These are phyloP conservation scores for Fusarium devonianum DNA, from an alignment of 2,329 filamentous ascomycete species.

Conservation along the genomic window DNA sequence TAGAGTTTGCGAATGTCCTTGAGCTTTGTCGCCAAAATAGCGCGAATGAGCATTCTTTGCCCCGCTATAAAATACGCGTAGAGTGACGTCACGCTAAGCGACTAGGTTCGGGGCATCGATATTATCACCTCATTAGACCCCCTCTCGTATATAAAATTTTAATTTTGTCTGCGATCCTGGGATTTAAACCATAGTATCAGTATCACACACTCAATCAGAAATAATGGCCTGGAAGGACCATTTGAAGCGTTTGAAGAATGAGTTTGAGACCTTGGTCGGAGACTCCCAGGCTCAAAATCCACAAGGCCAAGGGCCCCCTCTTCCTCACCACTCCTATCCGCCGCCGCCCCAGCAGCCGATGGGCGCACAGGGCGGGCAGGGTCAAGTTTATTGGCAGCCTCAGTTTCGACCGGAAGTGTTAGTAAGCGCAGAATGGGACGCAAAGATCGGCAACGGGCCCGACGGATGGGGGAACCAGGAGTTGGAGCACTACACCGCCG, in stretches of 20 bases:
- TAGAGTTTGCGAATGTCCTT: too few relatives aligned
- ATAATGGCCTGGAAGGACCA: constrained; percentile 49
- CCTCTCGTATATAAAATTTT: neutral
- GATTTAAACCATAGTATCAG: neutral
- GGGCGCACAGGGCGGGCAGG: constrained; percentile 21
- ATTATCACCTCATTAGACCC: neutral
- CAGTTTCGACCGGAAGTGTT: constrained; percentile 56
- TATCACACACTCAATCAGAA: neutral
- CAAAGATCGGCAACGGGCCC: constrained; percentile 62
- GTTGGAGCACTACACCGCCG: constrained; percentile 62
- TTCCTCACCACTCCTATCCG: constrained; percentile 25
- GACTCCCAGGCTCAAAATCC: constrained; percentile 37
- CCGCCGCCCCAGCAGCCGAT: constrained; percentile 33
- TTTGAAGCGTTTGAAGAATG: constrained; percentile 50
- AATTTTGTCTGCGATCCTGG: too few relatives aligned
- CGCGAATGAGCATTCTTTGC: too few relatives aligned
- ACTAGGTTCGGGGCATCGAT: neutral
- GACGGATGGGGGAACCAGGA: constrained; percentile 70
- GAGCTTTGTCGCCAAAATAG: too few relatives aligned
- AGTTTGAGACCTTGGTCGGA: constrained; percentile 47
- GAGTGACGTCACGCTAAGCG: constrained; percentile 16
- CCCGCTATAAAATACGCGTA: constrained; percentile 7
- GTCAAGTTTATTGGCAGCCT: constrained; percentile 59
- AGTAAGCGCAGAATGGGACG: constrained; percentile 59
- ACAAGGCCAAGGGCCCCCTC: constrained; percentile 33